These are phyloP conservation scores for Eucalyptus globulus DNA, from an alignment of 345 rosid species.

Conservation along the genomic window DNA sequence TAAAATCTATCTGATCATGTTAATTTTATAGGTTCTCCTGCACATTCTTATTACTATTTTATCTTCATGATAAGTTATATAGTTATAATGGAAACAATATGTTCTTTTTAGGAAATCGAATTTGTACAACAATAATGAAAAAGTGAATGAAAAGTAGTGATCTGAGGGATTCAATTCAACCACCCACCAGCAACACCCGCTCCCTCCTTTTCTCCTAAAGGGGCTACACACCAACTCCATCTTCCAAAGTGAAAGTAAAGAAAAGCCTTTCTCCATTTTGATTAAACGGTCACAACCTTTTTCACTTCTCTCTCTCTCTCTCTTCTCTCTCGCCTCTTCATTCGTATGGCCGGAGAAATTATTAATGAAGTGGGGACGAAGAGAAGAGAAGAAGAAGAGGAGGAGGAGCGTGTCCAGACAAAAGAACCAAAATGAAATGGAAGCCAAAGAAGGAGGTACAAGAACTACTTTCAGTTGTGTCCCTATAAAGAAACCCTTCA, in stretches of 20 bases:
- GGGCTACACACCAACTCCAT: constrained; percentile 29
- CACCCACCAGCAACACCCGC: constrained; percentile 13
- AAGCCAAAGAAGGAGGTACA: neutral
- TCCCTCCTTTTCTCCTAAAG: constrained; percentile 19
- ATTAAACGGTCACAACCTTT: neutral
- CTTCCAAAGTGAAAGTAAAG: constrained; percentile 19
- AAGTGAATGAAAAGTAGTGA: neutral
- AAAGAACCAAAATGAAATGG: neutral
- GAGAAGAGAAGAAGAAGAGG: neutral
- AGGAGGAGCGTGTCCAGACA: constrained; percentile 20
- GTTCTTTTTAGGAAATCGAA: neutral
- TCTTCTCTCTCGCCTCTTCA: neutral
- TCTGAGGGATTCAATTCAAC: constrained; percentile 17
- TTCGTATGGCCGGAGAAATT: neutral
- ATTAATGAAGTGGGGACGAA: constrained; percentile 7
- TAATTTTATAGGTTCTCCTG: fast-evolving
- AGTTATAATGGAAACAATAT: neutral
- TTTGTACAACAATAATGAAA: neutral
- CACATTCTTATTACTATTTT: neutral
- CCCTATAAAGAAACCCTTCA: constrained; percentile 5
- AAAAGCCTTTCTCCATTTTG: neutral
- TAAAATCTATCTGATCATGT: fast-evolving
- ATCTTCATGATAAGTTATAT: neutral
- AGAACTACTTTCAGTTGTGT: neutral
- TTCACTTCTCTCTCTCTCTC: neutral